Base-by-base conservation (phyloP, 257 asterid genomes). In the Nicotiana tomentosiformis region DNA sequence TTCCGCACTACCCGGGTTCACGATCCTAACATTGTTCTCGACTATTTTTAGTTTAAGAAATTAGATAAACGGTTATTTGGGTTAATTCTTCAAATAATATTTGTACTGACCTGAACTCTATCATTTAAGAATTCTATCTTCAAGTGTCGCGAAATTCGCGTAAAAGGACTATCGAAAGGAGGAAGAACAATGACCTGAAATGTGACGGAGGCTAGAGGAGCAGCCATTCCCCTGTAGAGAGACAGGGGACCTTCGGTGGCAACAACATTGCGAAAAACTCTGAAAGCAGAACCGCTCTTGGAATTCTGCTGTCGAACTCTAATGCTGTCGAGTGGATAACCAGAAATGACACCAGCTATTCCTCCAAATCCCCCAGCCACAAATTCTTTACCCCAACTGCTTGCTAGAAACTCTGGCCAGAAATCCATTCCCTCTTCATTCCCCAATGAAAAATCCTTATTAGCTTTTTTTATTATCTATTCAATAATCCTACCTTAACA, bases 301-400 rank as follows among this genome's bases (percentile, higher is more conserved):
- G 94, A 83, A 29, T 91, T 87, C 82, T 95, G 99, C 85, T 88
- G 98, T 80, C 91, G 84, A 77, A 95, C 88, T 85, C 97, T 89
- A 83, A 92, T 81, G 7, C 97, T 93, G 77, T 95, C 98, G 4
- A 95, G 91, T 20, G 99, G 99, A 83, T 95, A 87, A 1, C 99
- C 99, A 6, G 94, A 89, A 0, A 93, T 80, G 17, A 93, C 84
- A 7, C 97, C 98, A 17, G 96, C 92, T 14, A 89, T 86, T 64
- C 98, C 98, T 35, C 97, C 98, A 5, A 85, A 80, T 77, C 97
- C 97, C 80, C 99, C 99, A 32, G 97, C 98, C 68, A 91, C 93
- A 86, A 95, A 95, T 56, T 95, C 99, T 66, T 82, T 88, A 10
- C 95, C 98, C 93, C 93, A 90, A 79, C 90, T 87, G 86, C 90